Base-by-base conservation (phyloP, 306 rosid species). In the Fragaria vesca region DNA sequence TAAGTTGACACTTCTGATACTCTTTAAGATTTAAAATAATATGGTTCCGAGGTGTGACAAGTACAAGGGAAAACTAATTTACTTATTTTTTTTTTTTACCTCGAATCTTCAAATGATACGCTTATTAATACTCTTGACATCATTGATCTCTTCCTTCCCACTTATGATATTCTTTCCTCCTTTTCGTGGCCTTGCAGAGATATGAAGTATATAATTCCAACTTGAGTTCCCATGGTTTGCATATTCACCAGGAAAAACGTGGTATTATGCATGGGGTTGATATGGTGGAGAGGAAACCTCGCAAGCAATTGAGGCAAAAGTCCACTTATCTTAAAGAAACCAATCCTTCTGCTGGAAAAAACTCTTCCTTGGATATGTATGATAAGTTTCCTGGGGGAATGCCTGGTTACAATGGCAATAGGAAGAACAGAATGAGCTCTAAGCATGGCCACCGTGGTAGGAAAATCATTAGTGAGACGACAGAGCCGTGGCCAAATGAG, bases 181-280 rank as follows among this genome's bases (percentile, higher is more conserved):
- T 62, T 77, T 72, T 70, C 32, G 28, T 84, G 75, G 50, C 66
- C 74, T 71, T 87, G 79, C 90, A 91, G 98, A 87, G 91, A 87
- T 76, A 85, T 80, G 94, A 87, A 67, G 71, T 81, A 1, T 80
- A 82, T 75, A 82, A 81, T 79, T 78, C 97, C 62, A 91, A 86
- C 82, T 78, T 84, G 81, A 81, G 83, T 81, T 88, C 97, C 68
- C 91, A 79, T 74, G 93, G 91, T 86, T 81, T 81, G 51, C 83
- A 79, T 70, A 79, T 77, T 78, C 90, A 90, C 80, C 91, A 83
- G 71, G 96, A 74, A 69, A 89, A 83, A 55, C 80, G 82, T 73
- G 81, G 86, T 70, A 71, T 82, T 61, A 76, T 85, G 80, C 90
- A 78, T 77, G 90, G 86, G 78, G 54, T 88, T 76, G 86, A 88